Percentiles rank a stretch among this genome's conserved stretches.
phyloP scores from a whole-genome alignment of 2,329 filamentous ascomycete genomes.

The Cryphonectria carpinicola region DNA sequence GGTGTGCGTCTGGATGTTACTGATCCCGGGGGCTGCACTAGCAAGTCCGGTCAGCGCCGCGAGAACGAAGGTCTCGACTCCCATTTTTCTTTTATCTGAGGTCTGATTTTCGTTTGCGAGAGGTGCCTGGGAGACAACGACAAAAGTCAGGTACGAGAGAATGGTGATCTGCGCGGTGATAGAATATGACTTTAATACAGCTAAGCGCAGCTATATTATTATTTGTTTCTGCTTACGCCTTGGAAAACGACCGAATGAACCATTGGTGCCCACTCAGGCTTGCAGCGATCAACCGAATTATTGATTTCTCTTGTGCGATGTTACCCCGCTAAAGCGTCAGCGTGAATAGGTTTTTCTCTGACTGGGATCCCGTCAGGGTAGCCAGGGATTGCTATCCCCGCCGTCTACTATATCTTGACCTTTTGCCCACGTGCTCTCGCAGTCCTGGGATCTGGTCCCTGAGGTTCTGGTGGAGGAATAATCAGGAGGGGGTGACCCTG shows the following conservation, averaged over 20 bases:
- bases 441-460: background rate
- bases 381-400: background rate
- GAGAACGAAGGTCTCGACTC: constrained; percentile 3
- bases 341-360: background rate
- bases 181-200: background rate
- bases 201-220: background rate
- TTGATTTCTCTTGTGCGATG: constrained; percentile 8
- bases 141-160: background rate
- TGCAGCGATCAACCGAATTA: constrained; percentile 17
- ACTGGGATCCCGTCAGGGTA: background rate
- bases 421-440: background rate
- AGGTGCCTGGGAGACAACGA: background rate
- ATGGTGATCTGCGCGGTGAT: background rate
- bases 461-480: background rate
- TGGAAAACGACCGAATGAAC: background rate
- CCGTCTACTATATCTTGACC: background rate
- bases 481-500: background rate
- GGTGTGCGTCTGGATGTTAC: constrained; percentile 10
- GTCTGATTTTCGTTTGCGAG: no score
- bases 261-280: background rate
- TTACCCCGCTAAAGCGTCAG: constrained; percentile 8
- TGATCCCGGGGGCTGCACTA: constrained; percentile 1
- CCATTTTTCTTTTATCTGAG: constrained; percentile 1
- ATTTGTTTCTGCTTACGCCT: background rate
- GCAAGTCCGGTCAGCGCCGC: constrained; percentile 24